Evolutionary conservation across 2,329 filamentous ascomycete species (phyloP), one percentile per base, ranked within the genome.

Genomic region (Aspergillus pseudotamarii): DNA sequence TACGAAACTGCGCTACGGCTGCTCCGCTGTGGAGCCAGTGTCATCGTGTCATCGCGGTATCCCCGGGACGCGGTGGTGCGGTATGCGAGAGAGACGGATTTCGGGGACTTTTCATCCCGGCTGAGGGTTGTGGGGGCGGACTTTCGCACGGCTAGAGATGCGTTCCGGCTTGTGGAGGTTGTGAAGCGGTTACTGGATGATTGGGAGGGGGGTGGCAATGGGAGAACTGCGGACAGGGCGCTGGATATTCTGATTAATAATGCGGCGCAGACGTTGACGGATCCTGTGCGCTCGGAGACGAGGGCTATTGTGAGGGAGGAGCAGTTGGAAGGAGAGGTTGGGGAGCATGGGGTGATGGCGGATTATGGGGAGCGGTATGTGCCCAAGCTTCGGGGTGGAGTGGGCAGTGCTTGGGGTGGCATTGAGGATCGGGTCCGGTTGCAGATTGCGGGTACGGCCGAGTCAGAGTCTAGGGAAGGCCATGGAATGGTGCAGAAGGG

Each of bases 231-330:
- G 5, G 43, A 14, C 4, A 34, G 12, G 32, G 10, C 51, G 21
- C 65, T 80, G 11, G 69, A 78, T 62, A 70, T 80, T 8, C 57
- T 79, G 51, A 72, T 80, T 66, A 80, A 79, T 55, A 80, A 80
- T 56, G 78, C 78, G 1, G 77, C 78, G 4, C 77, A 79, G 64
- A 79, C 76, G 1, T 62, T 78, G 45, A 78, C 76, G 0, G 78
- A 80, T 50, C 71, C 74, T 9, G 48, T 76, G 11, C 61, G 64
- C 41, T 73, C 69, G 34, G 76, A 79, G 53, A 45, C 68, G n/a
- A 64, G 32, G 23, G 74, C 73, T 0, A 69, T 79, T 11, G 54
- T 64, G 16, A 62, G 68, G n/a, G 74, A 75, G 48, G 61, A 62
- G 21, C 28, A 62, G 30, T 21, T 53, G 16, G 50, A 19, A 0